These are phyloP conservation scores for Alloteropsis angusta DNA, from an alignment of 202 grass and related monocot genomes.

Conservation along the genomic window DNA sequence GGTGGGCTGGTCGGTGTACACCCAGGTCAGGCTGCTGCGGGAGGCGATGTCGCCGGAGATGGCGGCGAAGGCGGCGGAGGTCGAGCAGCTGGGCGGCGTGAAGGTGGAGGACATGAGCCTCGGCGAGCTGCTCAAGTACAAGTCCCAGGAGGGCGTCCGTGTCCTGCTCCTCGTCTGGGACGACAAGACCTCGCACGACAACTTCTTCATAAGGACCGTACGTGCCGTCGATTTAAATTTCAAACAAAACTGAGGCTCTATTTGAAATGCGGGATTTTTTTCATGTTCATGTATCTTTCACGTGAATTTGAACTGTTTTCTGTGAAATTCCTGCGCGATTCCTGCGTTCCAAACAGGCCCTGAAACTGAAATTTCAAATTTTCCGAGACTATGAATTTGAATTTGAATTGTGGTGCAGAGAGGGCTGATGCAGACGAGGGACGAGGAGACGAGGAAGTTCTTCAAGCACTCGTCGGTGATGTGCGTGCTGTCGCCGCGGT, in stretches of 20 bases:
- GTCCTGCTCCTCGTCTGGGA: slow-evolving; percentile 82
- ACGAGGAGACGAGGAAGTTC: slow-evolving; percentile 58
- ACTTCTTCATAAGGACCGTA: slow-evolving; percentile 30
- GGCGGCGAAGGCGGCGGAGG: slow-evolving; percentile 18
- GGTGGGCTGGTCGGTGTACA: slow-evolving; percentile 63
- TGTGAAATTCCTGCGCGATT: no score
- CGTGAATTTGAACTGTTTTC: no score
- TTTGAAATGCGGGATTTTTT: no score
- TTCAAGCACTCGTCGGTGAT: slow-evolving; percentile 79
- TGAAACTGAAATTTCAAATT: no score
- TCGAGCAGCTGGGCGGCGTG: background rate
- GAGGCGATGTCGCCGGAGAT: slow-evolving; percentile 36
- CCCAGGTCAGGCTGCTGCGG: slow-evolving; percentile 37
- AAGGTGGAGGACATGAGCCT: slow-evolving; percentile 22
- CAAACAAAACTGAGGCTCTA: no score
- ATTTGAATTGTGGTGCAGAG: background rate
- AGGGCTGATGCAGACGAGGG: slow-evolving; percentile 56
- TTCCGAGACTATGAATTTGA: no score
- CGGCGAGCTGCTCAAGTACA: slow-evolving; percentile 71
- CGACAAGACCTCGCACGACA: slow-evolving; percentile 53
- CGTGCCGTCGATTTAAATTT: no score
- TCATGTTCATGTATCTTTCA: no score
- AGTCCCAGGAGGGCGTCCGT: slow-evolving; percentile 70
- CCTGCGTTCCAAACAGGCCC: no score
- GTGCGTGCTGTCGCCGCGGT: slow-evolving; percentile 69